Evolutionary conservation across 208 protist genomes (phyloP).

Genomic region (Lotmaria passim): DNA sequence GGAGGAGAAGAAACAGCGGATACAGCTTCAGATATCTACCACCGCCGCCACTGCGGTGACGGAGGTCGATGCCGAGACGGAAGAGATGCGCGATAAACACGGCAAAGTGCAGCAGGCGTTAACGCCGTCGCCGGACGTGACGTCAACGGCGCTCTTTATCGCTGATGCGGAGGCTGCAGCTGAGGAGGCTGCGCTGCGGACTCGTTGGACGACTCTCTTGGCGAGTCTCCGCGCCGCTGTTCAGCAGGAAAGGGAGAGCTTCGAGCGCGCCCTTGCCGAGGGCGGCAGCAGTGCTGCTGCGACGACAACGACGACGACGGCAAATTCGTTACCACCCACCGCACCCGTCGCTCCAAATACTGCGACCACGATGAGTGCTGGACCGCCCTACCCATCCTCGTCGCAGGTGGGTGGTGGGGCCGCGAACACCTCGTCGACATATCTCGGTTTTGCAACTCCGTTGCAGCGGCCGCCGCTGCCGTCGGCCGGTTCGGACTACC

Average conservation of each 20-base stretch:
- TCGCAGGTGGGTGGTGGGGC: not conserved
- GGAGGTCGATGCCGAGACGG: no score
- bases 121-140: not conserved
- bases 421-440: not conserved
- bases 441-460: constrained; percentile 10
- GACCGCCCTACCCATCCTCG: not conserved
- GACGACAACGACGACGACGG: not conserved
- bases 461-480: constrained; percentile 15
- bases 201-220: constrained; percentile 31
- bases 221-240: constrained; percentile 25
- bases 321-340: not conserved
- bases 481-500: not conserved
- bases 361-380: not conserved
- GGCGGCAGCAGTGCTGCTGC: no score
- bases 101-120: not conserved
- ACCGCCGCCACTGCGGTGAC: not conserved
- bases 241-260: constrained; percentile 32
- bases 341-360: not conserved
- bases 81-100: not conserved
- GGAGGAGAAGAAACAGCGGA: not conserved
- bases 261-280: constrained; percentile 29
- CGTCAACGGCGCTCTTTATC: constrained; percentile 27
- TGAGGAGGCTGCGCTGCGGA: constrained; percentile 31
- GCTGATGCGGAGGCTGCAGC: constrained; percentile 22
- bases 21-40: no score